Conservation (phyloP, 192 early-diverging fungal species). For the Phycomyces blakesleeanus region DNA sequence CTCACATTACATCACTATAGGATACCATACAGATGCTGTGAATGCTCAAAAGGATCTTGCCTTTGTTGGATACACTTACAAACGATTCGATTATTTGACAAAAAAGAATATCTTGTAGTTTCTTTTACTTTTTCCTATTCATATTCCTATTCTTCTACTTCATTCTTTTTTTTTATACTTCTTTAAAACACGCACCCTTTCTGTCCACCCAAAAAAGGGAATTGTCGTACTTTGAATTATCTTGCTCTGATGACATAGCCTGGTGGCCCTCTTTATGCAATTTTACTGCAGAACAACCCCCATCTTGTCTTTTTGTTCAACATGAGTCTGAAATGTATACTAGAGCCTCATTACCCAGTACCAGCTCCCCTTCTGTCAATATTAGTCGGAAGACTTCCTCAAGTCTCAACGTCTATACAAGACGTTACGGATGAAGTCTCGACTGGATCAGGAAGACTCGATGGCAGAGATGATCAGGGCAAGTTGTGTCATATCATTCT, state of each 20-base stretch:
- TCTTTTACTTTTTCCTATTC: neutral
- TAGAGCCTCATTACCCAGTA: conserved; percentile 30
- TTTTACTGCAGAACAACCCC: too few relatives aligned
- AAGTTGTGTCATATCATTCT: neutral
- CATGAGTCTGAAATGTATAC: conserved; percentile 19
- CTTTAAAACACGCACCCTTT: neutral
- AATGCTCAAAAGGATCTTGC: conserved; percentile 86
- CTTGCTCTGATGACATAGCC: too few relatives aligned
- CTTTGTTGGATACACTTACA: conserved; percentile 99
- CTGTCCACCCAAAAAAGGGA: neutral
- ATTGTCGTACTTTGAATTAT: too few relatives aligned
- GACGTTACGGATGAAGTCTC: conserved; percentile 15
- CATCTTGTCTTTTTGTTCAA: too few relatives aligned
- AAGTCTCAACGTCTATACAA: conserved; percentile 23
- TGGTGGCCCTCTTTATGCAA: too few relatives aligned
- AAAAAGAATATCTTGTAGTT: conserved; percentile 53
- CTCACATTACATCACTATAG: neutral
- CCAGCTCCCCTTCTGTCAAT: conserved; percentile 35
- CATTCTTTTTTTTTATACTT: neutral
- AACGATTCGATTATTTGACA: conserved; percentile 83
- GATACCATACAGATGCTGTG: conserved; percentile 14
- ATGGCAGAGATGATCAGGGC: conserved; percentile 13
- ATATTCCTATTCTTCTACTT: too few relatives aligned
- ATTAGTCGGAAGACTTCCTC: conserved; percentile 31
- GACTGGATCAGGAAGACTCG: conserved; percentile 9